These are phyloP conservation scores for Candida pseudofarinosa DNA, from an alignment of 805 yeast genomes.

Conservation along the genomic window DNA sequence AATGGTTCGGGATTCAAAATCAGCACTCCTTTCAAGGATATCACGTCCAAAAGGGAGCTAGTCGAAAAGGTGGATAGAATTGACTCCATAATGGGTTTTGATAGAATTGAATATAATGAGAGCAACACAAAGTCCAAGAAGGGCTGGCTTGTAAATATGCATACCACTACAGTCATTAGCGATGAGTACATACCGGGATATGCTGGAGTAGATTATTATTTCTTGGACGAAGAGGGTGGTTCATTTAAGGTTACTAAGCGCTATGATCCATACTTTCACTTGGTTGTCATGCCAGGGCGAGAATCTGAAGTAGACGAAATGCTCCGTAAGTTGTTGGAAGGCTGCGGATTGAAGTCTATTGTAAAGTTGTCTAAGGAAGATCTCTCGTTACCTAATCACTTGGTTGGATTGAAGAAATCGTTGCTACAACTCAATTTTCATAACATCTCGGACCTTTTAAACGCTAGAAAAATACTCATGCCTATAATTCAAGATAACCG, in stretches of 20 bases:
- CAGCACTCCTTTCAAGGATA: slow-evolving; percentile 35
- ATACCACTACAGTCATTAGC: slow-evolving; percentile 68
- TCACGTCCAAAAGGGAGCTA: slow-evolving; percentile 47
- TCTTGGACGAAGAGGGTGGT: slow-evolving; percentile 95
- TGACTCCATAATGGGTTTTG: slow-evolving; percentile 87
- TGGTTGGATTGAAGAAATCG: slow-evolving; percentile 66
- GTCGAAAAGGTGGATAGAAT: slow-evolving; percentile 60
- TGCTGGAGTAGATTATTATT: slow-evolving; percentile 91
- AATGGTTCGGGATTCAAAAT: slow-evolving; percentile 11
- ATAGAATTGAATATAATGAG: slow-evolving; percentile 69
- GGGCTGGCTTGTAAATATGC: slow-evolving; percentile 97
- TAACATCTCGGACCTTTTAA: slow-evolving; percentile 67
- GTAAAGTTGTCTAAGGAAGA: slow-evolving; percentile 69
- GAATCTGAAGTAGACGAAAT: slow-evolving; percentile 85
- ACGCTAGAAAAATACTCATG: slow-evolving; percentile 63
- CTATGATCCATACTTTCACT: slow-evolving; percentile 82
- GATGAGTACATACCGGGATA: slow-evolving; percentile 60
- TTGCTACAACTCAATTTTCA: slow-evolving; percentile 69
- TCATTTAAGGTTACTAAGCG: slow-evolving; percentile 81
- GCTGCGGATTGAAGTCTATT: slow-evolving; percentile 49
- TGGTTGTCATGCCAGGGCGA: slow-evolving; percentile 56
- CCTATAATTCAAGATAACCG: slow-evolving; percentile 73
- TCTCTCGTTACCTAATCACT: slow-evolving; percentile 76
- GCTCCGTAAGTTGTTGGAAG: slow-evolving; percentile 63
- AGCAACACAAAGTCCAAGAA: slow-evolving; percentile 43